These are phyloP conservation scores for Alternaria atra DNA, from an alignment of 2,329 filamentous ascomycete genomes.

Conservation along the genomic window DNA sequence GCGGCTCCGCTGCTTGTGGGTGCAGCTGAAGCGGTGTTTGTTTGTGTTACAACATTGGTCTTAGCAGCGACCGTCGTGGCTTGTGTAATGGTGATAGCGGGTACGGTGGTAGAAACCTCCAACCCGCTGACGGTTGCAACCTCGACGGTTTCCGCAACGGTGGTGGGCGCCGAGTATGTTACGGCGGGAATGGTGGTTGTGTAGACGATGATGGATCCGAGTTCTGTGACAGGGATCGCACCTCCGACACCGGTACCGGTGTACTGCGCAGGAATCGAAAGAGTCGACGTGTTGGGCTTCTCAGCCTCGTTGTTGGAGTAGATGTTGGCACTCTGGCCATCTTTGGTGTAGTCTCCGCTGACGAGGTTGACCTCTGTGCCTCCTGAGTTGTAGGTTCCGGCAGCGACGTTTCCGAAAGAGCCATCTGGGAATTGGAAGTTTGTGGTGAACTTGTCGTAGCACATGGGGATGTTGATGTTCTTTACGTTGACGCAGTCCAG, in stretches of 20 bases:
- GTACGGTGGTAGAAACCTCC: conserved; percentile 27
- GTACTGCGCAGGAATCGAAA: conserved; percentile 57
- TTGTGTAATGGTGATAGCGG: conserved; percentile 31
- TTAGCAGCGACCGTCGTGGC: conserved; percentile 36
- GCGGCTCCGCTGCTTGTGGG: conserved; percentile 34
- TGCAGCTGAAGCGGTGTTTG: conserved; percentile 21
- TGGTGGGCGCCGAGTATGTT: conserved; percentile 36
- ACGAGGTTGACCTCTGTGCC: conserved; percentile 56
- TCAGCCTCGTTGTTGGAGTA: conserved; percentile 50
- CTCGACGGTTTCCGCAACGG: conserved; percentile 29
- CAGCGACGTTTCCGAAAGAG: conserved; percentile 57
- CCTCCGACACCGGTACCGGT: conserved; percentile 58
- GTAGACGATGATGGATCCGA: conserved; percentile 52
- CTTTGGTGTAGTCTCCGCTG: conserved; percentile 55
- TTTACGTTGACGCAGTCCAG: conserved; percentile 55
- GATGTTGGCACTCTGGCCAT: conserved; percentile 55
- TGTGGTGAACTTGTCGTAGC: conserved; percentile 64
- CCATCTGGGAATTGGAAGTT: conserved; percentile 59
- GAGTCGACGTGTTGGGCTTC: conserved; percentile 56
- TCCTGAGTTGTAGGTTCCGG: conserved; percentile 54
- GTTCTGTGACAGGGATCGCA: conserved; percentile 56
- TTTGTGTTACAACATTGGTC: conserved; percentile 32
- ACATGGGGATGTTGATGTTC: conserved; percentile 56
- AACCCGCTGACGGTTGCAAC: conserved; percentile 29
- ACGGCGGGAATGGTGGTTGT: conserved; percentile 45